These are phyloP conservation scores for Cordyceps militaris DNA, from an alignment of 2,329 filamentous ascomycete genomes.

Conservation along the genomic window DNA sequence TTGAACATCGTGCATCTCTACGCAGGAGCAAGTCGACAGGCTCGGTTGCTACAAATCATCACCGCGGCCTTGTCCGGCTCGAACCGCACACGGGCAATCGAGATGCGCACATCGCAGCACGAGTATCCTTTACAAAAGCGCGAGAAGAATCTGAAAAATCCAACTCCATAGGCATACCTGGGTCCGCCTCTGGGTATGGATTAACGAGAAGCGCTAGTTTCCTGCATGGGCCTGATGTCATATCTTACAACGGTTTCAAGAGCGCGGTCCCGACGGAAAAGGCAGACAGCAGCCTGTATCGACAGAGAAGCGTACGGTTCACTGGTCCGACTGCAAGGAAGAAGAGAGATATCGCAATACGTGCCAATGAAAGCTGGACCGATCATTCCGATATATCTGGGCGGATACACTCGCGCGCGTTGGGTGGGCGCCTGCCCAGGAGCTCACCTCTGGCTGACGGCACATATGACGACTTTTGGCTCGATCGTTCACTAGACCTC, in stretches of 20 bases:
- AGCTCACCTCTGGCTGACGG: not conserved
- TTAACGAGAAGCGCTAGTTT: conserved; percentile 18
- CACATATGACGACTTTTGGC: not conserved
- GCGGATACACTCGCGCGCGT: not conserved
- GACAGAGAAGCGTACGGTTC: conserved; percentile 52
- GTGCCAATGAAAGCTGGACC: conserved; percentile 19
- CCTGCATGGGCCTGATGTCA: conserved; percentile 14
- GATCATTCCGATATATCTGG: not conserved
- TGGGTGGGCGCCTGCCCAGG: not conserved
- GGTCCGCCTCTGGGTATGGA: not conserved
- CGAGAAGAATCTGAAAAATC: conserved; percentile 17
- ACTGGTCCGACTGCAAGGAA: conserved; percentile 28
- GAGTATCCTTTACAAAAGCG: conserved; percentile 50
- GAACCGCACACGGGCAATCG: conserved; percentile 42
- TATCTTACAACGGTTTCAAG: conserved; percentile 14
- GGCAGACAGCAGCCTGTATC: conserved; percentile 24
- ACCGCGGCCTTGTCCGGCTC: conserved; percentile 39
- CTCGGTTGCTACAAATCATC: conserved; percentile 34
- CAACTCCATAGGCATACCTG: not conserved
- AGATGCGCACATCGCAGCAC: conserved; percentile 57
- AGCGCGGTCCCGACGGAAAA: conserved; percentile 17
- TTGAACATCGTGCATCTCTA: conserved; percentile 34
- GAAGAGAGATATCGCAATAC: conserved; percentile 23
- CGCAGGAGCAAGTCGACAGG: conserved; percentile 48
- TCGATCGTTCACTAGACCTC: not conserved